Percentiles rank a stretch among this genome's conserved stretches.
Evolutionary conservation across 768 basidiomycete species (phyloP).

Genomic region (Boletus eberwhitei): DNA sequence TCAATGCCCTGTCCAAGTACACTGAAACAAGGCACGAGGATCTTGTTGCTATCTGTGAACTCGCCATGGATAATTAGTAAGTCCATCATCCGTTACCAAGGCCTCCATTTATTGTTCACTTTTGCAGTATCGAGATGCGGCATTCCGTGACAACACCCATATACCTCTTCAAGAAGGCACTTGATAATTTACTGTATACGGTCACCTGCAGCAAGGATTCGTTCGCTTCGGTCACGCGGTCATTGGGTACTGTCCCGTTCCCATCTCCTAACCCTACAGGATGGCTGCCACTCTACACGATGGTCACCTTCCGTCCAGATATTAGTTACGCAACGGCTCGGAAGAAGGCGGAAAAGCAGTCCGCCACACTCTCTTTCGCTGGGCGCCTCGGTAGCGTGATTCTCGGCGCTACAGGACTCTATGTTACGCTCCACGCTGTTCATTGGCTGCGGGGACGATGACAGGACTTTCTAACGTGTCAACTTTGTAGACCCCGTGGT

Average conservation of each 20-base stretch:
- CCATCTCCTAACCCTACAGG: slow-evolving; percentile 58
- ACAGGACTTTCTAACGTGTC: slow-evolving; percentile 17
- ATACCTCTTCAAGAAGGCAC: slow-evolving; percentile 73
- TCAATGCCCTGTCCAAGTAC: slow-evolving; percentile 70
- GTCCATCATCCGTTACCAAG: slow-evolving; percentile 38
- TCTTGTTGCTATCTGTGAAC: slow-evolving; percentile 83
- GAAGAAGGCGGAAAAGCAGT: slow-evolving; percentile 67
- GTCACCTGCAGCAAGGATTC: slow-evolving; percentile 52
- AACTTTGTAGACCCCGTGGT: slow-evolving; percentile 32
- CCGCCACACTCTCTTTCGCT: slow-evolving; percentile 50
- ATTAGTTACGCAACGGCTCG: slow-evolving; percentile 84
- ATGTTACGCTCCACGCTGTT: slow-evolving; percentile 20
- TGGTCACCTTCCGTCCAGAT: slow-evolving; percentile 97
- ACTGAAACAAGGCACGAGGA: slow-evolving; percentile 82
- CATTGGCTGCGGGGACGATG: slow-evolving; percentile 23
- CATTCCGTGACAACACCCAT: slow-evolving; percentile 80
- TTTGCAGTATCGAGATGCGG: slow-evolving; percentile 85
- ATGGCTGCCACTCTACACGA: slow-evolving; percentile 93
- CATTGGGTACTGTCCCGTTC: slow-evolving; percentile 52
- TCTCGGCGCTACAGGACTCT: slow-evolving; percentile 43
- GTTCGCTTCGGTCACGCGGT: slow-evolving; percentile 44
- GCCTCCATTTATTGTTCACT: slow-evolving; percentile 19
- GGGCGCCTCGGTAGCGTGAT: slow-evolving; percentile 48
- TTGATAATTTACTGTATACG: slow-evolving; percentile 73
- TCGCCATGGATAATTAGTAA: slow-evolving; percentile 97